A percentile compares a stretch with the other conserved stretches of the same genome.
Evolutionary conservation across 75 land plant genomes (phyloP).

Genomic region (Chamaecyparis obtusa): DNA sequence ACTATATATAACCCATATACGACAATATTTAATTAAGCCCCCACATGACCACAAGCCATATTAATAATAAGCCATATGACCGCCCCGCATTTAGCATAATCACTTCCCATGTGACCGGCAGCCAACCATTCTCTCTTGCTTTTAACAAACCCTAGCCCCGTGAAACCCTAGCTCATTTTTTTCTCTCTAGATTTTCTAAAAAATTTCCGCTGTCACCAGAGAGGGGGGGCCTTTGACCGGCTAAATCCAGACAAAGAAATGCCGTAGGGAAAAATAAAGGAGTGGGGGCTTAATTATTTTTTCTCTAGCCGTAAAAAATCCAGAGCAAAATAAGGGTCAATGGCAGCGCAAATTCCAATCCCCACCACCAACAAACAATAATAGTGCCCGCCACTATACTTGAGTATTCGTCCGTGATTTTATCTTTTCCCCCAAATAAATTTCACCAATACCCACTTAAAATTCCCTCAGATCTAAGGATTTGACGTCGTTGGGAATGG

Average conservation of each 20-base stretch:
- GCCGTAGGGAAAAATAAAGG: not conserved
- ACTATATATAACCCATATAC: too few relatives aligned
- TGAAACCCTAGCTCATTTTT: slow-evolving; percentile 9
- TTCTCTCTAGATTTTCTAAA: not conserved
- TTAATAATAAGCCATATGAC: too few relatives aligned
- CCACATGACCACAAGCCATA: not conserved
- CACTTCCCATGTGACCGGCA: not conserved
- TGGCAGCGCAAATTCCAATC: slow-evolving; percentile 9
- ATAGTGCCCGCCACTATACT: not conserved
- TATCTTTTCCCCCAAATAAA: not conserved
- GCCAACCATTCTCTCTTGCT: not conserved
- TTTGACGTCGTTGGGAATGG: slow-evolving; percentile 15
- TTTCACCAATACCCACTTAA: not conserved
- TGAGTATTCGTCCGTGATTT: not conserved
- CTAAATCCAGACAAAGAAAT: not conserved
- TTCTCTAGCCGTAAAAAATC: not conserved
- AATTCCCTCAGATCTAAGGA: slow-evolving; percentile 1
- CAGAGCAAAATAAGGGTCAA: slow-evolving; percentile 6
- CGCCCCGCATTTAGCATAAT: not conserved
- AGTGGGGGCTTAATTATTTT: not conserved
- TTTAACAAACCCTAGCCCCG: slow-evolving; percentile 5
- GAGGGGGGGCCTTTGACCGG: not conserved
- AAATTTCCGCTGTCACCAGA: not conserved
- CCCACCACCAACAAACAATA: slow-evolving; percentile 12
- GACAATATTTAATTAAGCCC: too few relatives aligned